Evolutionary conservation across 202 grass and related monocot genomes (phyloP), one percentile per base, ranked within the genome.

Genomic region (Schoenoplectus triqueter): DNA sequence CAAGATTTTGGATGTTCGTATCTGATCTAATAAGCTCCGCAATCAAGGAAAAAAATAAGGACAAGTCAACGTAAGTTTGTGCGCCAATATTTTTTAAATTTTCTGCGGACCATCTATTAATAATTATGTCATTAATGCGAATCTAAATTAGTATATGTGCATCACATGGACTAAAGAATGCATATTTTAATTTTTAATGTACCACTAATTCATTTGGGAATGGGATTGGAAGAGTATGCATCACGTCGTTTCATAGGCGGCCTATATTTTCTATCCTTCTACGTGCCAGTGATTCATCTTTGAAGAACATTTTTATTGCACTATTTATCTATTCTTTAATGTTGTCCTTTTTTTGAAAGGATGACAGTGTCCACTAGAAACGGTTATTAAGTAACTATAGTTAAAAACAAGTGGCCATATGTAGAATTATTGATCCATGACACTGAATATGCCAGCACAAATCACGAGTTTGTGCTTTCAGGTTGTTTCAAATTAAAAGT

Each of bases 71-170:
- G 4, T 82, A 68, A 68, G 14, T 68, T 68, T 31, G 13, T 50
- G 62, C 68, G 48, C 63, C 55, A 10, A 41, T 62, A 18, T 18
- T 68, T 64, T 45, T 68, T 52, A 57, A 62, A 80, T 62, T 18
- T 44, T 80, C 39, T 47, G 22, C 3, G 46, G 79, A 64, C 65
- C 17, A 83, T 83, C 10, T 65, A 66, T 83, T 64, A 7, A 59
- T 78, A 8, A 78, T 78, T 49, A 21, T 46, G 42, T 14, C 57
- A 82, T 82, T 45, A 82, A 82, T 82, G 80, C 19, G 5, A 68
- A 9, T 22, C 64, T 67, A 8, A 68, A 68, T 40, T 68, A 51
- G 46, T 66, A 21, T 66, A 21, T 82, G 49, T 82, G n/a, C 64
- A 66, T 22, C 80, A 82, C 80, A 82, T 82, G 63, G 80, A 11